Evolutionary conservation across 2,329 filamentous ascomycete species (phyloP).

Genomic region (Alternaria arbusti): DNA sequence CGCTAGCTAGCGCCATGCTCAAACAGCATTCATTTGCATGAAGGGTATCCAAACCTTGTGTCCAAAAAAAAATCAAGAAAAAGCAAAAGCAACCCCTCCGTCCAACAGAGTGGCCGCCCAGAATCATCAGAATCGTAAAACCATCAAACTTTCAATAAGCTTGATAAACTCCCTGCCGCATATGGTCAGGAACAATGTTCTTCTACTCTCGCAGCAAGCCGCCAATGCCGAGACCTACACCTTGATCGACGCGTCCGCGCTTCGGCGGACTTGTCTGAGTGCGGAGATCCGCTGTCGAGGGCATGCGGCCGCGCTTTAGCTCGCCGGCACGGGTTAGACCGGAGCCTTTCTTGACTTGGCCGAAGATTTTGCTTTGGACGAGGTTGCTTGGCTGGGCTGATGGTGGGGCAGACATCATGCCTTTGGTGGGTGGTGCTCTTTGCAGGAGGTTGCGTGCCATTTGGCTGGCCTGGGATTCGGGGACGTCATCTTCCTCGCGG

Average conservation of each 20-base stretch:
- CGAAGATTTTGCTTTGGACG: conserved; percentile 69
- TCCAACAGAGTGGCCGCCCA: conserved; percentile 9
- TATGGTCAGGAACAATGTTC: conserved; percentile 26
- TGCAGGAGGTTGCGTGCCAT: conserved; percentile 78
- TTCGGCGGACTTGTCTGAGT: conserved; percentile 51
- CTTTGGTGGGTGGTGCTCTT: conserved; percentile 56
- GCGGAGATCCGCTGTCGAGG: conserved; percentile 34
- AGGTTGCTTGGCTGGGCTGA: conserved; percentile 38
- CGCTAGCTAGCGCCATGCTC: conserved; percentile 6
- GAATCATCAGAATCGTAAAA: conserved; percentile 20
- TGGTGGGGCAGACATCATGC: conserved; percentile 34
- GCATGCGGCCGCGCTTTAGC: conserved; percentile 39
- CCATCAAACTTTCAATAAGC: conserved; percentile 1
- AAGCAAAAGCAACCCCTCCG: not conserved
- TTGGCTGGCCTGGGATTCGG: conserved; percentile 78
- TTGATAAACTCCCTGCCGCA: conserved; percentile 15
- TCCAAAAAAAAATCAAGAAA: not conserved
- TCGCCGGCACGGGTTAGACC: conserved; percentile 44
- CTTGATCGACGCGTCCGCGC: conserved; percentile 57
- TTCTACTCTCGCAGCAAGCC: conserved; percentile 39
- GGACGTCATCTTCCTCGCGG: conserved; percentile 70
- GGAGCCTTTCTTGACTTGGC: conserved; percentile 63
- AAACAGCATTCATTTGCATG: conserved; percentile 7
- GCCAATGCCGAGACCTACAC: conserved; percentile 64
- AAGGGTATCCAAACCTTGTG: conserved; percentile 23